Conservation (phyloP, 352 stramenopile species). For the Pythium monospermum region DNA sequence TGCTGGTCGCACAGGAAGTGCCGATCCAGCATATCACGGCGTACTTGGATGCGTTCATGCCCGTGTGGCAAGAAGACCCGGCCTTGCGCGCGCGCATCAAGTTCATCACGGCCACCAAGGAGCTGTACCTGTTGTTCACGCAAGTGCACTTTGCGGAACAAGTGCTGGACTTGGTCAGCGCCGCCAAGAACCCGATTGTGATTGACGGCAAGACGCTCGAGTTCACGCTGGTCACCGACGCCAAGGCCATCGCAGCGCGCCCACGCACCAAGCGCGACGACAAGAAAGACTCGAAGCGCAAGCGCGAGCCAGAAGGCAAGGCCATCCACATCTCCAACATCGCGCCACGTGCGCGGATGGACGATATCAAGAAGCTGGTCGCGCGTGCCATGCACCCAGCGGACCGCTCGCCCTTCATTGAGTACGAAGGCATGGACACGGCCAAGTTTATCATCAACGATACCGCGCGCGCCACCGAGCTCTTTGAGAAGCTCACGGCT, state of each 20-base stretch:
- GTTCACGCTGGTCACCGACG: slow-evolving; percentile 79
- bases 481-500: slow-evolving; percentile 75
- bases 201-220: slow-evolving; percentile 57
- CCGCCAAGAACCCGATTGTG: slow-evolving; percentile 33
- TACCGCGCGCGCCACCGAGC: slow-evolving; percentile 30
- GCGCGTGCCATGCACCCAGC: slow-evolving; percentile 41
- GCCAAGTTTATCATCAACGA: slow-evolving; percentile 66
- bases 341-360: slow-evolving; percentile 53
- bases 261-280: slow-evolving; percentile 44
- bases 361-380: slow-evolving; percentile 84
- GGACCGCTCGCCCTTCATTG: slow-evolving; percentile 62
- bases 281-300: slow-evolving; percentile 69
- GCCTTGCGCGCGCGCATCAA: slow-evolving; percentile 66
- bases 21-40: slow-evolving; percentile 61
- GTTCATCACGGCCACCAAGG: slow-evolving; percentile 52
- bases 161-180: slow-evolving; percentile 36
- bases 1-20: slow-evolving; percentile 83
- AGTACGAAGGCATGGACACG: slow-evolving; percentile 73
- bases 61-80: slow-evolving; percentile 64
- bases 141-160: slow-evolving; percentile 63
- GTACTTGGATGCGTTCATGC: slow-evolving; percentile 66
- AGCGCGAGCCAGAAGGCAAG: slow-evolving; percentile 65
- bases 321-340: slow-evolving; percentile 82
- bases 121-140: slow-evolving; percentile 79
- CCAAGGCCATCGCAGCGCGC: slow-evolving; percentile 59